A percentile compares a stretch with the other conserved stretches of the same genome.
phyloP scores from a whole-genome alignment of 2,329 filamentous ascomycete genomes.

The Penicillium sp. region DNA sequence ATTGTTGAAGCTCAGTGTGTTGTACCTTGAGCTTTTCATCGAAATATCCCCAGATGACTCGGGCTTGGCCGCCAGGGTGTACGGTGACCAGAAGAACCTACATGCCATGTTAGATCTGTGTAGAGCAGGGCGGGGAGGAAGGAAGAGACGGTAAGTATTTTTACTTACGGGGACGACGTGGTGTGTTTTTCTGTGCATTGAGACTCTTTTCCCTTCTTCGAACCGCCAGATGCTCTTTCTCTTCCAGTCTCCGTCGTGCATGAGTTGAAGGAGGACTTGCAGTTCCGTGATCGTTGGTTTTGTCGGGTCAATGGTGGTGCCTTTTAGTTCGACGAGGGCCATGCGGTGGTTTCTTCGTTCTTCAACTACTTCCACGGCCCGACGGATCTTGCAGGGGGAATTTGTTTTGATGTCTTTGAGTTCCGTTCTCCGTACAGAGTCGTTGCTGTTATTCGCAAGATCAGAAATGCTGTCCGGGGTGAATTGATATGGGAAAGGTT shows the following conservation, averaged over 20 bases:
- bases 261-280: background rate
- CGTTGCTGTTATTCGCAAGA: background rate
- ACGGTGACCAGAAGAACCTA: conserved; percentile 10
- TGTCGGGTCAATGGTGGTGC: background rate
- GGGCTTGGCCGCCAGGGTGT: conserved; percentile 13
- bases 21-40: conserved; percentile 8
- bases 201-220: background rate
- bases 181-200: conserved; percentile 1
- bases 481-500: background rate
- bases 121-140: no score
- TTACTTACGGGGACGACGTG: conserved; percentile 9
- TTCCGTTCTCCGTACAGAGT: background rate
- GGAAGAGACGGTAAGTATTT: no score
- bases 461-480: no score
- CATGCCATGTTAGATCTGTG: no score
- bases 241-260: background rate
- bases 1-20: conserved; percentile 6
- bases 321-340: background rate
- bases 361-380: background rate
- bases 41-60: conserved; percentile 11
- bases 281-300: conserved; percentile 2
- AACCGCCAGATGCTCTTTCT: background rate
- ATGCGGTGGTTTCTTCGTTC: conserved; percentile 4
- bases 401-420: background rate
- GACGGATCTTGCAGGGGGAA: background rate